Base-by-base conservation (phyloP, 2,329 filamentous ascomycete genomes). In the Dactylellina leptospora region DNA sequence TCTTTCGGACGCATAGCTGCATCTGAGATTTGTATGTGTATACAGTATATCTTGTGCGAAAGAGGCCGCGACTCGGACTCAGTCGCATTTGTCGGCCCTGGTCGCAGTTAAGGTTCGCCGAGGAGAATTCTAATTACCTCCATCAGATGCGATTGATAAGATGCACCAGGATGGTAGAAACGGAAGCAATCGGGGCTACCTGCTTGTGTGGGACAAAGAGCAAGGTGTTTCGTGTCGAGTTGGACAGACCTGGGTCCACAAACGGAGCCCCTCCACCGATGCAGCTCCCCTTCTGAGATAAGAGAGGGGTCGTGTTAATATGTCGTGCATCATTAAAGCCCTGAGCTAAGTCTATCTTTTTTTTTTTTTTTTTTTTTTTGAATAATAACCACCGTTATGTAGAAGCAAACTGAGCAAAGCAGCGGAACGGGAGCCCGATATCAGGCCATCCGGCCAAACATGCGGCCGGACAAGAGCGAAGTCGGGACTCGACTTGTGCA, bases 141-240 rank as follows among this genome's bases (percentile, higher is more conserved):
- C 22, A 30, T 54, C 23, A 56, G 64, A 71, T 71, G 50, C 30
- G 64, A 71, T 71, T 58, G 64, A 71, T 71, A 62, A 71, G 64
- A 62, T 71, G 36, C 13, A 25, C n/a, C n/a, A n/a, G 28, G 44
- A 42, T 38, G 16, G n/a, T 22, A n/a, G 18, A 8, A n/a, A n/a
- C 59, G 58, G 58, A 53, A 61, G 44, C 25, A 42, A 45, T 61
- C 58, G 58, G 58, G 44, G 11, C 10, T 53, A 13, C 6, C 30
- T 25, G 27, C n/a, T 33, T n/a, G 48, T 8, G 11, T 48, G n/a
- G n/a, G n/a, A n/a, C n/a, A n/a, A n/a, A n/a, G n/a, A n/a, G n/a
- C n/a, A n/a, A n/a, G n/a, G n/a, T n/a, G n/a, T n/a, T n/a, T n/a
- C n/a, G 4, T 11, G 36, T 2, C 13, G 33, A 33, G 18, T 25